These are phyloP conservation scores for Fusarium stilboides DNA, from an alignment of 2,329 filamentous ascomycete species.

Conservation along the genomic window DNA sequence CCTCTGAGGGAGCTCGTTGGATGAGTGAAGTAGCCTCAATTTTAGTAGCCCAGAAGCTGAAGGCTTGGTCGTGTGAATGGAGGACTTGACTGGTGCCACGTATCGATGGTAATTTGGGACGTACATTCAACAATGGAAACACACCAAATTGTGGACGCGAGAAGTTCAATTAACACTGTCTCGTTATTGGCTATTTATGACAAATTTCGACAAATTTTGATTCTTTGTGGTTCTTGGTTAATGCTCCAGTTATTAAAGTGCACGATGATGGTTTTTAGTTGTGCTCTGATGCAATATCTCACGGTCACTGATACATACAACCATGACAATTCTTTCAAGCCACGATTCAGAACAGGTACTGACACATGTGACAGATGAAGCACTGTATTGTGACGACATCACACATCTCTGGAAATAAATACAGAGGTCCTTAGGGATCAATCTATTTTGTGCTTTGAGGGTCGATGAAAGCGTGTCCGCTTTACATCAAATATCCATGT, in stretches of 20 bases:
- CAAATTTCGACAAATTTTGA: not conserved
- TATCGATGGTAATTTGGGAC: constrained; percentile 8
- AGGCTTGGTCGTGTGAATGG: not conserved
- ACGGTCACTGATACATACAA: not conserved
- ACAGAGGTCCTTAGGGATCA: too few relatives aligned
- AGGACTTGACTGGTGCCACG: constrained; percentile 27
- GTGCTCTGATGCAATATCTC: constrained; percentile 6
- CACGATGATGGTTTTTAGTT: not conserved
- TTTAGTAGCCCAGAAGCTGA: not conserved
- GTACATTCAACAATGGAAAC: not conserved
- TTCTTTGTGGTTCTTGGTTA: not conserved
- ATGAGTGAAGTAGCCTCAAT: not conserved
- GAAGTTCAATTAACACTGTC: not conserved
- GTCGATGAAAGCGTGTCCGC: not conserved
- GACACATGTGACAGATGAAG: not conserved
- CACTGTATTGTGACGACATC: too few relatives aligned
- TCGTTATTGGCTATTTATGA: not conserved
- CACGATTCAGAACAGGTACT: not conserved
- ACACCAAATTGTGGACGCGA: constrained; percentile 3
- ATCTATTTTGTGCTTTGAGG: too few relatives aligned
- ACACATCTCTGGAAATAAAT: too few relatives aligned
- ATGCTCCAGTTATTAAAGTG: not conserved
- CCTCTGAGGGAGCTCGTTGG: not conserved
- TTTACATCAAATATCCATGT: not conserved
- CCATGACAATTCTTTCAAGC: not conserved